A percentile compares a stretch with the other conserved stretches of the same genome.
Evolutionary conservation across 1,139 yeast species (phyloP).

Genomic region (Sporopachydermia cereana): DNA sequence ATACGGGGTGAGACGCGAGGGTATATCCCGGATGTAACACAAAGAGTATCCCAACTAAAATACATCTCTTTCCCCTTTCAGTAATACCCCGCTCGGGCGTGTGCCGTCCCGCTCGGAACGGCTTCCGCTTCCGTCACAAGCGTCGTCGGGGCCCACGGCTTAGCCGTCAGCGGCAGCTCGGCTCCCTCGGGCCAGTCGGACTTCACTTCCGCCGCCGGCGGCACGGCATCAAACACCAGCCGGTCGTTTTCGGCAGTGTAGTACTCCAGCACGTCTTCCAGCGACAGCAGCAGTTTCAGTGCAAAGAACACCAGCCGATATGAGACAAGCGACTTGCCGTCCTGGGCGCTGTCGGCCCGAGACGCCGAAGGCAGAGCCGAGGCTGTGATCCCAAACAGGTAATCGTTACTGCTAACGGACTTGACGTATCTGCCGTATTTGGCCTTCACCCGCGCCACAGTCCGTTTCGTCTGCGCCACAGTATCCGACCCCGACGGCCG

Average conservation of each 20-base stretch:
- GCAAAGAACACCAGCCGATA: constrained; percentile 3
- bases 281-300: constrained; percentile 1
- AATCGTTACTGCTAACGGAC: background rate
- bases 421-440: background rate
- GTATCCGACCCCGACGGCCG: background rate
- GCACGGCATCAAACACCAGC: background rate
- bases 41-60: too few relatives aligned
- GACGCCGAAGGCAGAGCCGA: constrained; percentile 2
- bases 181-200: constrained; percentile 5
- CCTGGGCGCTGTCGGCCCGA: background rate
- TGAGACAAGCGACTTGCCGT: background rate
- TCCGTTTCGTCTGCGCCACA: background rate
- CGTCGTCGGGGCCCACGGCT: constrained; percentile 1
- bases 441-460: background rate
- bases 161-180: constrained; percentile 3
- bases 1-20: too few relatives aligned
- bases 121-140: too few relatives aligned
- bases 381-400: background rate
- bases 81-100: too few relatives aligned
- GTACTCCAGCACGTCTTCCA: constrained; percentile 3
- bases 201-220: background rate
- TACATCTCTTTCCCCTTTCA: too few relatives aligned
- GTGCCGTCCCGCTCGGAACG: too few relatives aligned
- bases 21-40: too few relatives aligned
- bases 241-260: constrained; percentile 1